Evolutionary conservation across 805 yeast species (phyloP).

Genomic region (Ogataea nitratoaversa): DNA sequence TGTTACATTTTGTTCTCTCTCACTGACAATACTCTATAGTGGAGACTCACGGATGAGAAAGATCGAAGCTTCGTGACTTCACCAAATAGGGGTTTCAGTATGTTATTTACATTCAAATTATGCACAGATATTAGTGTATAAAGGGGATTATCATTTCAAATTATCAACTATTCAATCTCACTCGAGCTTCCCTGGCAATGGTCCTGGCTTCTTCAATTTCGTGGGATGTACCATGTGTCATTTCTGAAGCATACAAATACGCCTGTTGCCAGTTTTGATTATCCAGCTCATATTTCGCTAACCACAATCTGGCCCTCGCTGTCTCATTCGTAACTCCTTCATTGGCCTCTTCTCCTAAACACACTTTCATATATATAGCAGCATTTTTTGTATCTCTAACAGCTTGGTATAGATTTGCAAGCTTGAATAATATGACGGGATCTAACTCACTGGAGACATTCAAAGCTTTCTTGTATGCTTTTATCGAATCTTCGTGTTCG

Average conservation of each 20-base stretch:
- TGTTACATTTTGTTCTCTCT: too few species aligned
- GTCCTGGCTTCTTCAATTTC: conserved; percentile 87
- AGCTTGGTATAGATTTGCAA: conserved; percentile 65
- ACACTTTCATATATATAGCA: conserved; percentile 57
- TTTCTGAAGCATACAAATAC: conserved; percentile 64
- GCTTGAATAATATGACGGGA: conserved; percentile 52
- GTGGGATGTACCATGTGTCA: conserved; percentile 70
- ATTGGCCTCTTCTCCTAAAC: conserved; percentile 59
- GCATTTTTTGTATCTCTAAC: conserved; percentile 51
- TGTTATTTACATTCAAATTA: too few species aligned
- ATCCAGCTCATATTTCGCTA: conserved; percentile 64
- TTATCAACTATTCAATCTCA: conserved; percentile 35
- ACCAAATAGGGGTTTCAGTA: too few species aligned
- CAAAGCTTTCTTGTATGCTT: conserved; percentile 76
- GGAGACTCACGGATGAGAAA: too few species aligned
- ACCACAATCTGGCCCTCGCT: conserved; percentile 79
- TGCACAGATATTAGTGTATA: too few species aligned
- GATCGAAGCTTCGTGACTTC: too few species aligned
- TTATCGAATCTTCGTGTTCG: conserved; percentile 67
- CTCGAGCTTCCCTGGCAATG: conserved; percentile 73
- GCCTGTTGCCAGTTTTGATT: conserved; percentile 62
- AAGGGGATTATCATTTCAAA: background rate
- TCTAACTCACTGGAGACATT: conserved; percentile 47
- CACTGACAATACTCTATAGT: too few species aligned
- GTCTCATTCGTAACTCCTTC: conserved; percentile 72